A percentile compares a stretch with the other conserved stretches of the same genome.
Conservation (phyloP, 2,329 filamentous ascomycete species). For the Penicillium sp. region DNA sequence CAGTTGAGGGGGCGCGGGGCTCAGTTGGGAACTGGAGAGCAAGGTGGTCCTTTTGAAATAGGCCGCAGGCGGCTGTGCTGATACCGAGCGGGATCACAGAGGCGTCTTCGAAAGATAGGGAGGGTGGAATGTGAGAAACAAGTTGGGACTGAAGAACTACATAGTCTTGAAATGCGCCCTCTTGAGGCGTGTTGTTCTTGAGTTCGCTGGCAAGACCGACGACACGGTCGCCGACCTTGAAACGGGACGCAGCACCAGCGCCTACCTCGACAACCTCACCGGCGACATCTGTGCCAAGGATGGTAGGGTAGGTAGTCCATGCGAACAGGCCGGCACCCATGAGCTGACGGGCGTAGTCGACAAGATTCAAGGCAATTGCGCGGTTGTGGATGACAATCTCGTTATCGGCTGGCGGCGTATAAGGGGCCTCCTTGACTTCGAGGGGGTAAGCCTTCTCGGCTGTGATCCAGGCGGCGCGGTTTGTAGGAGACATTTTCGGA, state of each 20-base stretch:
- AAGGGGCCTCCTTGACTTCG: constrained; percentile 44
- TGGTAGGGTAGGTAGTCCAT: constrained; percentile 37
- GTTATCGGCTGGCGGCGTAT: constrained; percentile 38
- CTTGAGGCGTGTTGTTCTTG: constrained; percentile 19
- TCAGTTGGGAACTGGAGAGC: constrained; percentile 16
- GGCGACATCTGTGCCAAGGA: constrained; percentile 51
- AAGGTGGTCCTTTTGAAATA: constrained; percentile 29
- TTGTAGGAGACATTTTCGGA: constrained; percentile 22
- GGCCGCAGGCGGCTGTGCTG: constrained; percentile 27
- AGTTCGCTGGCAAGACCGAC: constrained; percentile 34
- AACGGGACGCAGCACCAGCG: constrained; percentile 20
- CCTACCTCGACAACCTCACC: constrained; percentile 50
- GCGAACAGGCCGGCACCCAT: constrained; percentile 34
- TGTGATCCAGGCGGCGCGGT: constrained; percentile 42
- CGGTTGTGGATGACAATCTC: constrained; percentile 48
- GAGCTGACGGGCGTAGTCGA: constrained; percentile 48
- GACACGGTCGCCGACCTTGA: constrained; percentile 53
- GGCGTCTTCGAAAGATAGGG: constrained; percentile 25
- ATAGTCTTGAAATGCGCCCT: constrained; percentile 33
- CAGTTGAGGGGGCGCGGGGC: background rate
- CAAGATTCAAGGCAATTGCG: constrained; percentile 50
- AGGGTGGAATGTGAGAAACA: constrained; percentile 20
- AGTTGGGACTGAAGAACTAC: constrained; percentile 24
- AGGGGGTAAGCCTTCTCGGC: constrained; percentile 36
- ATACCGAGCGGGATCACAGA: constrained; percentile 28